phyloP scores from a whole-genome alignment of 1,284 basidiomycete genomes.

The Entoloma clypeatum region DNA sequence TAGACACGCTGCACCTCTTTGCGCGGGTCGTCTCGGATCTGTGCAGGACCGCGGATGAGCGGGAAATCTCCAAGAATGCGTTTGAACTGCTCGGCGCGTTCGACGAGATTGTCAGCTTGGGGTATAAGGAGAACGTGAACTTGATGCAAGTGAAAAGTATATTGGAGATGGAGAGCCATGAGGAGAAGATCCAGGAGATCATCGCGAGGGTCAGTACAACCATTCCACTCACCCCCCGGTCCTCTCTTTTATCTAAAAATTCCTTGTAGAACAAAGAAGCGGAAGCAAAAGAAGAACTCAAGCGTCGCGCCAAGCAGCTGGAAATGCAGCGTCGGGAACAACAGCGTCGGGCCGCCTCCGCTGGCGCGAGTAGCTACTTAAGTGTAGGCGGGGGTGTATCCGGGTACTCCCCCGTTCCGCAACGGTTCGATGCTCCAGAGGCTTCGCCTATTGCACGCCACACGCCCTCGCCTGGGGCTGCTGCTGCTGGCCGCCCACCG shows the following conservation, averaged over 20 bases:
- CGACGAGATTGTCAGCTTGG: constrained; percentile 94
- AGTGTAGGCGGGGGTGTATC: constrained; percentile 62
- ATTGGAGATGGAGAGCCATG: constrained; percentile 98
- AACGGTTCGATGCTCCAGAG: constrained; percentile 62
- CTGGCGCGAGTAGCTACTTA: constrained; percentile 47
- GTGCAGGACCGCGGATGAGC: constrained; percentile 84
- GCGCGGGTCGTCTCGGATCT: constrained; percentile 93
- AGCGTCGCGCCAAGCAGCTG: constrained; percentile 95
- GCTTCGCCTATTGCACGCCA: constrained; percentile 38
- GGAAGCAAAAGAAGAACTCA: constrained; percentile 99
- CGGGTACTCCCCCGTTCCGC: constrained; percentile 67
- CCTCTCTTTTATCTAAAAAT: constrained; percentile 1
- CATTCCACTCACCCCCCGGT: constrained; percentile 4
- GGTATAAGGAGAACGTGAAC: constrained; percentile 93
- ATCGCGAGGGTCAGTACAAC: constrained; percentile 75
- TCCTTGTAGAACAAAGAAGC: constrained; percentile 88
- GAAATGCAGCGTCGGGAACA: constrained; percentile 97
- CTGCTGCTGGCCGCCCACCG: constrained; percentile 54
- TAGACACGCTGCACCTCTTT: constrained; percentile 92
- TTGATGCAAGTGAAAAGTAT: constrained; percentile 89
- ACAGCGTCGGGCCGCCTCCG: constrained; percentile 65
- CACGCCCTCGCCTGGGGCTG: constrained; percentile 49
- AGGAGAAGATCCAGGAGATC: constrained; percentile 99
- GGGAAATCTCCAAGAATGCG: constrained; percentile 87
- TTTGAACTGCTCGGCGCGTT: constrained; percentile 96